Evolutionary conservation across 2,329 filamentous ascomycete genomes (phyloP), one percentile per base, ranked within the genome.

Genomic region (Diplocarpon mali): DNA sequence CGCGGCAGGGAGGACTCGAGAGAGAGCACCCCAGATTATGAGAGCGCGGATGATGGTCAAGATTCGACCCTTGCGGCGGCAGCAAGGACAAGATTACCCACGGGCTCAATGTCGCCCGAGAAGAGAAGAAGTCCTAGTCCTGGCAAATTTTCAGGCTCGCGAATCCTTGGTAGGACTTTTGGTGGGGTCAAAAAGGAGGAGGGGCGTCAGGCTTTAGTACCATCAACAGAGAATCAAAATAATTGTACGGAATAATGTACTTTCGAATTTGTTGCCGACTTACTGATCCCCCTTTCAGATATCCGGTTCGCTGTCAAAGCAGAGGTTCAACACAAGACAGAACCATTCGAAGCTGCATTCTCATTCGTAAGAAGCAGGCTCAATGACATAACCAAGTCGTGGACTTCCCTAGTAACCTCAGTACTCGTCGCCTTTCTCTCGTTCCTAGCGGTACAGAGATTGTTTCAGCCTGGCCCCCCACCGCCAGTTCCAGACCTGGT

Each of bases 221-320:
- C 49, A 42, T 24, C 47, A 29, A 43, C 49, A 28, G 64, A 65
- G 35, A 60, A 56, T 44, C 50, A 58, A 47, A 73, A 70, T 56
- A 75, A 73, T 58, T 76, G 71, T 75, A 71, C 58, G 64, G 57
- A 46, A 14, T 39, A 14, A 46, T 35, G 36, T 42, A 15, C 29
- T 30, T 14, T 32, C n/a, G 30, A 15, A 41, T 36, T 37, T 45
- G 36, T 45, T 32, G 29, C 20, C 44, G 24, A 48, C 14, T 36
- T 46, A 47, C 54, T 60, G 35, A 59, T n/a, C n/a, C 42, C 38
- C n/a, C 35, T 40, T 37, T 17, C 63, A 92, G 87, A 90, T 65
- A 85, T 95, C 57, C 85, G 88, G 53, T 89, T 95, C 65, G 84
- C 85, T 41, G 73, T 94, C 50, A 80, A 85, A 57, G 85, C 88